Base-by-base conservation (phyloP, 768 basidiomycete genomes). In the Hydnum rufescens region DNA sequence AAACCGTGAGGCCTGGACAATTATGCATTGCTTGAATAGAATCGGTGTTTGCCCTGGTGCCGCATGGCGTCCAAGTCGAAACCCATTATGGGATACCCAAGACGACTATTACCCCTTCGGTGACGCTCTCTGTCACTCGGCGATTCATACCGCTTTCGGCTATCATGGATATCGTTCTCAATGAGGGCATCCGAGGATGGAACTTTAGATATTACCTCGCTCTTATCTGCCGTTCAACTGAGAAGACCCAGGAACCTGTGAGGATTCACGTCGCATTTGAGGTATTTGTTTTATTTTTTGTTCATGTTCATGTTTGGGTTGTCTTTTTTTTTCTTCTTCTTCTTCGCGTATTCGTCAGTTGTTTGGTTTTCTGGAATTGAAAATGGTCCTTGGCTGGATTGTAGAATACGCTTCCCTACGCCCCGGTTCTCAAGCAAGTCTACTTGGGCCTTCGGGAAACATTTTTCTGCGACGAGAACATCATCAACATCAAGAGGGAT, bases 151-250 rank as follows among this genome's bases (percentile, higher is more conserved):
- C 80, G 4, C 61, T 71, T 28, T 61, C 67, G 0, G 57, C 61
- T 1, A 62, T 86, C 19, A 68, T 71, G 50, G 80, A 83, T 53
- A 67, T 81, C 42, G 58, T 85, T 28, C 78, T 87, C 51, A 80
- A 84, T 58, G 85, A 88, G 62, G 83, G 77, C 1, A 62, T 86
- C 16, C 69, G 64, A 6, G 64, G 80, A 46, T 88, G 83, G 83
- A 69, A 81, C 62, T 71, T 85, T 22, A 70, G 75, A 16, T 82
- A 75, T 60, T 84, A 81, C 60, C 65, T 85, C 5, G 77, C 51
- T 49, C 54, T 57, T 25, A 50, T 54, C 58, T 78, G 22, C 66
- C 67, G 29, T 59, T 62, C 31, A 30, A 26, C 5, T 22, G 23
- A 34, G 23, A 23, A 2, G 4, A 54, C 49, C 28, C 6, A 31